These are phyloP conservation scores for Cenchrus purpureus DNA, from an alignment of 176 grass and related monocot species.

Conservation along the genomic window DNA sequence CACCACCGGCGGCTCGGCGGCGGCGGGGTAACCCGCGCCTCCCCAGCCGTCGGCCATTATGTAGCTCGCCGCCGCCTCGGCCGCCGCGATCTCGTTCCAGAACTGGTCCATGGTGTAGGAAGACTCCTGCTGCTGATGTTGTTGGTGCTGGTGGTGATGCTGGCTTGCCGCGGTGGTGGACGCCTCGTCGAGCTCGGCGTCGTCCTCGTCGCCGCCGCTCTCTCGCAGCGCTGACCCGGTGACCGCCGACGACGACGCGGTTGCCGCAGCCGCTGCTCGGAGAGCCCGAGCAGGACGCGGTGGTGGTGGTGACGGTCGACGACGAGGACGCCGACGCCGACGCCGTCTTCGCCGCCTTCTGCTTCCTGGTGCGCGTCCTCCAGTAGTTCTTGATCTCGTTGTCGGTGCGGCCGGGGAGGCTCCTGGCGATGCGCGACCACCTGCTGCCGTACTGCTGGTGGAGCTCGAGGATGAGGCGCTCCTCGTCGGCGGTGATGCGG, in stretches of 20 bases:
- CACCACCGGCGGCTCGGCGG: neutral
- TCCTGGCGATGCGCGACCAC: conserved; percentile 91
- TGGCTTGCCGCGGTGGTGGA: conserved; percentile 32
- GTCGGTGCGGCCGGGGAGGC: conserved; percentile 92
- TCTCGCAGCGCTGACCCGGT: conserved; percentile 1
- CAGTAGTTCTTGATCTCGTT: conserved; percentile 99
- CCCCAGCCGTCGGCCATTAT: conserved; percentile 39
- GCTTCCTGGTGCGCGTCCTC: conserved; percentile 85
- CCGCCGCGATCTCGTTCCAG: conserved; percentile 83
- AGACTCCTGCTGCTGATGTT: neutral
- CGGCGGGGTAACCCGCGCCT: neutral
- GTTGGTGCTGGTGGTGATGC: neutral
- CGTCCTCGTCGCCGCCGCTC: neutral
- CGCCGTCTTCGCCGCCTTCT: conserved; percentile 52
- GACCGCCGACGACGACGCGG: neutral
- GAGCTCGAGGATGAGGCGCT: conserved; percentile 75
- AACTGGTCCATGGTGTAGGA: conserved; percentile 65
- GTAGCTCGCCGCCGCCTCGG: conserved; percentile 46
- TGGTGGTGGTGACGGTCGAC: conserved; percentile 28
- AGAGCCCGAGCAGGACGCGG: conserved; percentile 41
- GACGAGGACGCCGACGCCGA: conserved; percentile 23
- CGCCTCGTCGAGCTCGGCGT: conserved; percentile 40
- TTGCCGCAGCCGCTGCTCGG: conserved; percentile 7
- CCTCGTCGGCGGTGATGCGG: conserved; percentile 89
- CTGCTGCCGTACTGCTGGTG: conserved; percentile 82